phyloP scores from a whole-genome alignment of 371 early-diverging fungal genomes.

The Zancudomyces culisetae region DNA sequence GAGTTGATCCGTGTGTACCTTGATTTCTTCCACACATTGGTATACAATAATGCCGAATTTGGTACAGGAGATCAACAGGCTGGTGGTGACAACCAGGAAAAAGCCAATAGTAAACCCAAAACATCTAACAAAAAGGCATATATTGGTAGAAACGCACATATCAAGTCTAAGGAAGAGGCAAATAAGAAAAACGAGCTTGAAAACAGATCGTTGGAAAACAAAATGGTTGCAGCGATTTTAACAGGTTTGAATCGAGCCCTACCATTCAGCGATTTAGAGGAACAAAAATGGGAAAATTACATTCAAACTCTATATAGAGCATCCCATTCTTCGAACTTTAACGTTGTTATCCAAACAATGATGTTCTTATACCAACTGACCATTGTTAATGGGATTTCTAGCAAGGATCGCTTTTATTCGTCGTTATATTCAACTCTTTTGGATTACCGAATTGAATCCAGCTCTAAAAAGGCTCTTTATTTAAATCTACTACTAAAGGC shows the following conservation, averaged over 20 bases:
- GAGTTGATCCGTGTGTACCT: constrained; percentile 76
- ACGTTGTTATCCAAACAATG: constrained; percentile 79
- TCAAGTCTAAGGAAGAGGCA: constrained; percentile 26
- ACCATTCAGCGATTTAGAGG: constrained; percentile 68
- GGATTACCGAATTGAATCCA: constrained; percentile 53
- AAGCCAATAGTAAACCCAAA: constrained; percentile 22
- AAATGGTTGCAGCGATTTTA: constrained; percentile 77
- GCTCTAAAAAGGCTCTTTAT: constrained; percentile 81
- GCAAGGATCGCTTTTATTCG: constrained; percentile 67
- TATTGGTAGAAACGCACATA: constrained; percentile 24
- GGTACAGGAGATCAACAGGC: constrained; percentile 18
- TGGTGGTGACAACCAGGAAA: constrained; percentile 26
- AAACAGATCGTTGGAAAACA: constrained; percentile 40
- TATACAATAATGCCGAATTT: constrained; percentile 24
- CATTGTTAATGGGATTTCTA: constrained; percentile 7
- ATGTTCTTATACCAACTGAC: constrained; percentile 64
- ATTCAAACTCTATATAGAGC: constrained; percentile 71
- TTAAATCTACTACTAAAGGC: constrained; percentile 78
- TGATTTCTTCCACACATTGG: constrained; percentile 62
- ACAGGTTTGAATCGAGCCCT: constrained; percentile 92
- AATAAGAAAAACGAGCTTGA: constrained; percentile 31
- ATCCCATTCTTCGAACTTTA: constrained; percentile 69
- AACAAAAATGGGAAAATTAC: constrained; percentile 57
- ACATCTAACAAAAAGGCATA: constrained; percentile 21
- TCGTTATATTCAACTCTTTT: constrained; percentile 71